These are phyloP conservation scores for Yarrowia sp. DNA, from an alignment of 805 yeast genomes.

Conservation along the genomic window DNA sequence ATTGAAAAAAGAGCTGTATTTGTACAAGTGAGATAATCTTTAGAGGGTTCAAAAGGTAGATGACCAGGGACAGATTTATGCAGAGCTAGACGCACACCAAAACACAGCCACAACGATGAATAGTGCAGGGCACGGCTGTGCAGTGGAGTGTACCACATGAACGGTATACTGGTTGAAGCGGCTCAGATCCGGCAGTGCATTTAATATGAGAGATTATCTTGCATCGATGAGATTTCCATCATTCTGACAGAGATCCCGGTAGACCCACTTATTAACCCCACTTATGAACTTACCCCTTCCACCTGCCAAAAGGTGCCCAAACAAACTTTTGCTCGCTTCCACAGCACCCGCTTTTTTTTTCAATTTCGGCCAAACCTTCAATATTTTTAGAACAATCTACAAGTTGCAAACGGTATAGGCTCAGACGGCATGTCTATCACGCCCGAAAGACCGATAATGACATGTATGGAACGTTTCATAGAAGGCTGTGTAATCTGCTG, in stretches of 20 bases:
- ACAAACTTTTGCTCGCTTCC: constrained; percentile 30
- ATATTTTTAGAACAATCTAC: constrained; percentile 24
- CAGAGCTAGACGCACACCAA: constrained; percentile 15
- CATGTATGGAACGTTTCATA: constrained; percentile 22
- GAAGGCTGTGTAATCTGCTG: constrained; percentile 20
- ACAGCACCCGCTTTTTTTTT: constrained; percentile 3
- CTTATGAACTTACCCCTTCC: constrained; percentile 4
- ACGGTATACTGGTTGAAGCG: neutral
- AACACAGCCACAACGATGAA: constrained; percentile 21
- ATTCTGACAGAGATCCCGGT: too few species aligned
- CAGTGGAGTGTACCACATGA: constrained; percentile 9
- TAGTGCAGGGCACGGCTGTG: constrained; percentile 31
- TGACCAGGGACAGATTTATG: constrained; percentile 21
- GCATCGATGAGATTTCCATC: too few species aligned
- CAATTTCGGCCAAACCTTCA: constrained; percentile 8
- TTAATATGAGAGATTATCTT: too few species aligned
- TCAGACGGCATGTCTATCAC: constrained; percentile 16
- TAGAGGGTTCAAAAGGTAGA: constrained; percentile 7
- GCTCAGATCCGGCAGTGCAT: too few species aligned
- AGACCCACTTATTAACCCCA: neutral
- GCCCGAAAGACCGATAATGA: constrained; percentile 1
- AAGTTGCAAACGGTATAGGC: constrained; percentile 3
- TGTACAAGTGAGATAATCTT: constrained; percentile 9
- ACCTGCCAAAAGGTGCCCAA: constrained; percentile 1
- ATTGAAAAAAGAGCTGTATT: neutral